Evolutionary conservation across 768 basidiomycete genomes (phyloP).

Genomic region (Phaffia tasmanica): DNA sequence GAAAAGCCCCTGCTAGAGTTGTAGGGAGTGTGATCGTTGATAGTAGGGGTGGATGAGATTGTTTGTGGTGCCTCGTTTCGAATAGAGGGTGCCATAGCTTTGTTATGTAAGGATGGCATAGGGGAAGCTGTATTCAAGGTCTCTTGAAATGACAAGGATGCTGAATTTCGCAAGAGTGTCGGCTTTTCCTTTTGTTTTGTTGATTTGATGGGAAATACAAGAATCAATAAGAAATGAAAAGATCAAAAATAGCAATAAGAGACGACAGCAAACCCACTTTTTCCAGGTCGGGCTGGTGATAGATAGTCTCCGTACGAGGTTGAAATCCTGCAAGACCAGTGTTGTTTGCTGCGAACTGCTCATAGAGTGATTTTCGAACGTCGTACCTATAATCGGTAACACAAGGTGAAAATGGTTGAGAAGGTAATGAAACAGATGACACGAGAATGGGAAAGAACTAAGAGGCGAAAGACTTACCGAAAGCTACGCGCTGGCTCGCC

Average conservation of each 20-base stretch:
- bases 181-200: no score
- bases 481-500: constrained; percentile 83
- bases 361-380: constrained; percentile 69
- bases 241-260: not conserved
- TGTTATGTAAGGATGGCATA: no score
- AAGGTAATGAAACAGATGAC: not conserved
- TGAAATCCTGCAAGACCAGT: not conserved
- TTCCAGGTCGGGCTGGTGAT: not conserved
- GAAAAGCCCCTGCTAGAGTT: no score
- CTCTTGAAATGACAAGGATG: no score
- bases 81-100: no score
- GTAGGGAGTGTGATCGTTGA: no score
- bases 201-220: no score
- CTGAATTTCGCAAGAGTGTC: no score
- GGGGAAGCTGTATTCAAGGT: no score
- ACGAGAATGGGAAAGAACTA: not conserved
- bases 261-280: not conserved
- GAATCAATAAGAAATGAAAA: not conserved
- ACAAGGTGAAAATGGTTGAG: not conserved
- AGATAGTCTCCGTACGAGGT: no score
- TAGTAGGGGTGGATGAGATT: no score
- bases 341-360: constrained; percentile 56
- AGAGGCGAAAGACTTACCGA: constrained; percentile 37
- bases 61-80: no score
- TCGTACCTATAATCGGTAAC: constrained; percentile 48